A percentile compares a stretch with the other conserved stretches of the same genome.
These are phyloP conservation scores for Plasmodium coatneyi DNA, from an alignment of 169 alveolate genomes.

Conservation along the genomic window DNA sequence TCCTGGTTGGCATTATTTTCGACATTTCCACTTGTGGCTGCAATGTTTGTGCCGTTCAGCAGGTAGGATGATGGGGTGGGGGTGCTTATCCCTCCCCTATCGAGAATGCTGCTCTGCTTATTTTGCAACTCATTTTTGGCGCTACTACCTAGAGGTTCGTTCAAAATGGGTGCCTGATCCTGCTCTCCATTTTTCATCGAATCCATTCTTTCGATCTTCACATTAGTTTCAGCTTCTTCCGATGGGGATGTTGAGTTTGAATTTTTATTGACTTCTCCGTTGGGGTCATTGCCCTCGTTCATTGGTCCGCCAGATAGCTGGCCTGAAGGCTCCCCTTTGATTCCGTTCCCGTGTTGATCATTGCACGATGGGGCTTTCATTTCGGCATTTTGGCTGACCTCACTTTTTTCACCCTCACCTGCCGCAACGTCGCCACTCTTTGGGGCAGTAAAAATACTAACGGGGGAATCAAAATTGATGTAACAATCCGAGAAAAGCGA, in stretches of 20 bases:
- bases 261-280: not conserved
- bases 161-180: constrained; percentile 34
- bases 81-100: not conserved
- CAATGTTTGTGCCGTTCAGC: not conserved
- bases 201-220: constrained; percentile 54
- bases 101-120: not conserved
- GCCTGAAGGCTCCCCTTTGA: not conserved
- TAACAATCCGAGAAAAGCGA: constrained; percentile 23
- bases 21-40: not conserved
- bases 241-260: not conserved
- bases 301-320: not conserved
- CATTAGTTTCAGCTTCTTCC: constrained; percentile 13
- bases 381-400: not conserved
- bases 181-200: constrained; percentile 45
- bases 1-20: constrained; percentile 10
- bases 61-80: not conserved
- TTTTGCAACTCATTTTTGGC: not conserved
- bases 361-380: not conserved
- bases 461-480: constrained; percentile 1
- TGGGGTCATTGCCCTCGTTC: not conserved
- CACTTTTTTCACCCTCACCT: not conserved
- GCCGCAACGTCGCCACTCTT: not conserved
- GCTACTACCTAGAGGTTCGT: not conserved
- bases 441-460: not conserved
- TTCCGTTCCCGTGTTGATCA: not conserved